Base-by-base conservation (phyloP, 192 early-diverging fungal genomes). In the Geranomyces michiganensis region DNA sequence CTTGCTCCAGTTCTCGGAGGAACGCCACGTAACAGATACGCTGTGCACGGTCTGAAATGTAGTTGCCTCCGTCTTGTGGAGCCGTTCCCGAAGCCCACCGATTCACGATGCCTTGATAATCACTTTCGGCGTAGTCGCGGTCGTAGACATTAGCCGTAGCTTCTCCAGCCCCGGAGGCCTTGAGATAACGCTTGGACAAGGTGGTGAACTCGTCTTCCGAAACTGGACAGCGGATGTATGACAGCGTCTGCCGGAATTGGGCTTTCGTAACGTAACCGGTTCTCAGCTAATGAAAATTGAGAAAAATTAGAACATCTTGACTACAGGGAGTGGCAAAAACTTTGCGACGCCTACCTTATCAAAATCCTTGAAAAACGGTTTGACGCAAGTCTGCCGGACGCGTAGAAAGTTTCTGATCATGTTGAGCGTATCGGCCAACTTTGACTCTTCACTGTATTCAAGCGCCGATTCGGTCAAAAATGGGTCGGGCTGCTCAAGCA, bases 341-440 rank as follows among this genome's bases (percentile, higher is more conserved):
- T 7, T 41, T 22, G 21, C 0, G 30, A 33, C 31, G 10, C 2
- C 36, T 51, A 84, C 72, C 67, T 80, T 83, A 67, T 87, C 85
- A 65, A 83, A 87, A 55, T 87, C 85, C 29, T 71, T 73, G 67
- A 87, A 87, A 69, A 85, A 87, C 15, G 83, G 85, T 46, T 87
- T 87, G 51, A 85, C 49, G 69, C 74, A 76, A 0, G 67, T 77
- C 33, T 85, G 79, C 7, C 83, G 61, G n/a, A 80, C 62, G 48
- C 49, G 58, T 74, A 87, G 51, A 41, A 78, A 80, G 31, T 79
- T 67, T 0, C 75, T 27, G 32, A 87, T 76, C 29, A 70, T 74
- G 19, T 71, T 71, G 41, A 87, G 41, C 15, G 72, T 76, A 0
- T 49, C 70, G 17, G 45, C n/a, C 9, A 81, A 66, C 14, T 74